These are phyloP conservation scores for Tolypocladium inflatum DNA, from an alignment of 2,329 filamentous ascomycete genomes.

Conservation along the genomic window DNA sequence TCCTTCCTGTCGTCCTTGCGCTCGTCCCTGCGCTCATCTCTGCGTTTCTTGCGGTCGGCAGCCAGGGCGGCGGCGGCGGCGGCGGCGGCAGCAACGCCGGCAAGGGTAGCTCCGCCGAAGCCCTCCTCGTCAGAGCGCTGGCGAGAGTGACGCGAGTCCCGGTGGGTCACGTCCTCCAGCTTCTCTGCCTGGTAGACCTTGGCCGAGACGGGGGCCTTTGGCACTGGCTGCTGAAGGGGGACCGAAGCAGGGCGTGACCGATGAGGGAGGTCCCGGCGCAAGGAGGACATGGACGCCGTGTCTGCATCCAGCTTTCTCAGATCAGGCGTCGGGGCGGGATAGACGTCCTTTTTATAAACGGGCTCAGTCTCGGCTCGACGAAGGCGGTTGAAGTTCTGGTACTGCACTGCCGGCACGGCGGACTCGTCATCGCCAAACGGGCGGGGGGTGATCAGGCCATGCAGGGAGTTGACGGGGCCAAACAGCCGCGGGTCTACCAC, in stretches of 20 bases:
- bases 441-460: conserved; percentile 43
- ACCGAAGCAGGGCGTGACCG: conserved; percentile 47
- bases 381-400: conserved; percentile 8
- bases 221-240: conserved; percentile 78
- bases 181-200: conserved; percentile 52
- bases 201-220: conserved; percentile 61
- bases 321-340: conserved; percentile 58
- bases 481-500: conserved; percentile 50
- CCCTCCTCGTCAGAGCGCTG: conserved; percentile 27
- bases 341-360: conserved; percentile 43
- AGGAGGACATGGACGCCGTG: conserved; percentile 37
- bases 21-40: conserved; percentile 11
- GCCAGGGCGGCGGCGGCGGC: conserved; percentile 30
- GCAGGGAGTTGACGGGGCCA: conserved; percentile 52
- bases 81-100: conserved; percentile 38
- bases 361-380: conserved; percentile 13
- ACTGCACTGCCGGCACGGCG: conserved; percentile 15
- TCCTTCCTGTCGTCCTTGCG: conserved; percentile 11
- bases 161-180: conserved; percentile 24
- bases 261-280: conserved; percentile 27
- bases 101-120: conserved; percentile 34
- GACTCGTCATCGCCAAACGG: conserved; percentile 35
- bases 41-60: conserved; percentile 13
- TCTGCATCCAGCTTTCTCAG: conserved; percentile 50
- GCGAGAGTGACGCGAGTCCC: conserved; percentile 18